A percentile compares a stretch with the other conserved stretches of the same genome.
Evolutionary conservation across 164 flowering plant species (phyloP).

Genomic region (Cinnamomum chago): DNA sequence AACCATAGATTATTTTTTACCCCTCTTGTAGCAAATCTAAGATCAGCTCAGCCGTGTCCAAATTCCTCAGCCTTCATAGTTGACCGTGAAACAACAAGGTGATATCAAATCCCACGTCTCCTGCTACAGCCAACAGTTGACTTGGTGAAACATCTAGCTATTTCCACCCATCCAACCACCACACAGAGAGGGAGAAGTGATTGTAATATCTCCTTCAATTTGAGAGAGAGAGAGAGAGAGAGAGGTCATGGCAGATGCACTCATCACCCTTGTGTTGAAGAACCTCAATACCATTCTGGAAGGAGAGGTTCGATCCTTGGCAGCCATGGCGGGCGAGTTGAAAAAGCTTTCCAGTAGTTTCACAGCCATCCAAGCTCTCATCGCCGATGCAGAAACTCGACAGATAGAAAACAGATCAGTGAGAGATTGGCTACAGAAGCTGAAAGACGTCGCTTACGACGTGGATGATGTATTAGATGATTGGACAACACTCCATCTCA

Average conservation of each 20-base stretch:
- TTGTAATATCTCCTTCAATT: no score
- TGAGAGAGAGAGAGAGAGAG: background rate
- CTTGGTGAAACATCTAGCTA: no score
- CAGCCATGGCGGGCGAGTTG: constrained; percentile 12
- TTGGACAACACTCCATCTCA: background rate
- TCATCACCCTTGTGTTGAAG: background rate
- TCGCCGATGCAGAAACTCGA: constrained; percentile 26
- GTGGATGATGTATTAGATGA: constrained; percentile 8
- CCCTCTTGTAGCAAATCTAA: no score
- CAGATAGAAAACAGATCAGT: constrained; percentile 16
- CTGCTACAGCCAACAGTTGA: no score
- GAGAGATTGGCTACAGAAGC: constrained; percentile 4
- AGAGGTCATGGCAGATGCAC: background rate
- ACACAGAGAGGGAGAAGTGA: no score
- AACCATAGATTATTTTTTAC: no score
- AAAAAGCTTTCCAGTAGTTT: constrained; percentile 11
- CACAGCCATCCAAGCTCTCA: constrained; percentile 15
- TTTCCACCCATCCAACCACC: no score
- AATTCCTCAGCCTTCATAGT: no score
- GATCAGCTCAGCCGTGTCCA: no score
- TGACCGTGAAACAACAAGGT: no score
- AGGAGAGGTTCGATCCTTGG: constrained; percentile 3
- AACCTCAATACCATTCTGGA: background rate
- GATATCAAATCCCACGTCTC: no score
- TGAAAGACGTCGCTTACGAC: constrained; percentile 8